Evolutionary conservation across 2,329 filamentous ascomycete genomes (phyloP), one percentile per base, ranked within the genome.

Genomic region (Xylaria hypoxylon): DNA sequence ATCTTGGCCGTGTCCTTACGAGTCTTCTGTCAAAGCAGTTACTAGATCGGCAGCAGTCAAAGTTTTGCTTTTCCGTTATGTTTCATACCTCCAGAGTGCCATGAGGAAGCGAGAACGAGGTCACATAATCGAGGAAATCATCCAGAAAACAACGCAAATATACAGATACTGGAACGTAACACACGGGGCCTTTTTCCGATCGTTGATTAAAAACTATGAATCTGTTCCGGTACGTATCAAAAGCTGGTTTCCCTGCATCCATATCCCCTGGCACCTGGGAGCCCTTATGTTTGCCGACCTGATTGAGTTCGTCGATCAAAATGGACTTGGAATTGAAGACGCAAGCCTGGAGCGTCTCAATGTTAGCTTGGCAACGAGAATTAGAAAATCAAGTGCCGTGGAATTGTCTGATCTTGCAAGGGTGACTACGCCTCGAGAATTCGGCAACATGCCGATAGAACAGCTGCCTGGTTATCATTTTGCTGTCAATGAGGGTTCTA

Each of bases 181-280:
- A 0, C 87, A 87, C 68, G 81, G 81, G 1, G 79, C 78, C 0
- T 86, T 89, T 69, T 85, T 87, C 70, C 74, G 79, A 17, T 84
- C 87, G 64, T 82, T 86, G 44, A 77, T 86, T 13, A 76, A 79
- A 2, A 76, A 85, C 65, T 86, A 87, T 65, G 79, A 84, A 35
- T 71, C 75, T 0, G 80, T 89, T 0, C 85, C 86, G 1, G 72
- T 82, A 11, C 84, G 84, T 15, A 81, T 89, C 4, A 86, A 87
- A 71, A 86, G 86, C 47, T 89, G 87, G 87, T 88, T 87, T 66
- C 81, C 87, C 15, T 84, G 86, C 59, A 80, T 89, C 26, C 79
- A 82, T 0, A 84, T 83, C 0, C 87, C 89, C 68, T 89, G 86
- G 83, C 84, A 88, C 68, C 81, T 88, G 2, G 87, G 82, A 2